Percentiles rank a stretch among this genome's conserved stretches.
These are phyloP conservation scores for Ampelocalamus luodianensis DNA, from an alignment of 176 grass and related monocot genomes.

Conservation along the genomic window DNA sequence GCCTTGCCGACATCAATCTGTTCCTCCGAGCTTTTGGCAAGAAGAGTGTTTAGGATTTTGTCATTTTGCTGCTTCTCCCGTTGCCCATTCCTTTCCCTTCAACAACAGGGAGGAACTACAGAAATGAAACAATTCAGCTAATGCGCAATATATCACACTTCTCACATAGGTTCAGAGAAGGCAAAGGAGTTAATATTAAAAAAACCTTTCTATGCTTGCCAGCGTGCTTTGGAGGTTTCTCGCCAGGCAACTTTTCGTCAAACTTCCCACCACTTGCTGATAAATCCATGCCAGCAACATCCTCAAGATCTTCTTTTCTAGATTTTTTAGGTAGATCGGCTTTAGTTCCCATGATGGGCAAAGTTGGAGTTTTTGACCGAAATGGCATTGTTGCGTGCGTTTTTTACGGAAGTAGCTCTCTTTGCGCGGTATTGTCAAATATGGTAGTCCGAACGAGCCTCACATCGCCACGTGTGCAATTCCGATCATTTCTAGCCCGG, in stretches of 20 bases:
- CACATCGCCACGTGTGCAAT: too few species aligned
- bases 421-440: too few species aligned
- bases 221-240: constrained; percentile 81
- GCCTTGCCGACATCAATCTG: constrained; percentile 79
- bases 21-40: constrained; percentile 63
- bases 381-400: too few species aligned
- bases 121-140: background rate
- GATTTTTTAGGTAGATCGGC: constrained; percentile 68
- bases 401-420: too few species aligned
- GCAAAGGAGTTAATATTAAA: background rate
- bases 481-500: too few species aligned
- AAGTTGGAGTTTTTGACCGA: too few species aligned
- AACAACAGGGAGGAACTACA: constrained; percentile 68
- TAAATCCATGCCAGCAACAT: constrained; percentile 82
- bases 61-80: constrained; percentile 68
- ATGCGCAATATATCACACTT: background rate
- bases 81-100: constrained; percentile 77
- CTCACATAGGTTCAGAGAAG: background rate
- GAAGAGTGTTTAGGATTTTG: constrained; percentile 66
- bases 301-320: constrained; percentile 74
- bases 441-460: too few species aligned
- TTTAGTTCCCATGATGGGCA: constrained; percentile 63
- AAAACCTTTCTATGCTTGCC: constrained; percentile 87
- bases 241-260: constrained; percentile 81
- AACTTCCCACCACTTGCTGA: constrained; percentile 91